Base-by-base conservation (phyloP, 768 basidiomycete species). In the Tylopilus vinaceipallidus region DNA sequence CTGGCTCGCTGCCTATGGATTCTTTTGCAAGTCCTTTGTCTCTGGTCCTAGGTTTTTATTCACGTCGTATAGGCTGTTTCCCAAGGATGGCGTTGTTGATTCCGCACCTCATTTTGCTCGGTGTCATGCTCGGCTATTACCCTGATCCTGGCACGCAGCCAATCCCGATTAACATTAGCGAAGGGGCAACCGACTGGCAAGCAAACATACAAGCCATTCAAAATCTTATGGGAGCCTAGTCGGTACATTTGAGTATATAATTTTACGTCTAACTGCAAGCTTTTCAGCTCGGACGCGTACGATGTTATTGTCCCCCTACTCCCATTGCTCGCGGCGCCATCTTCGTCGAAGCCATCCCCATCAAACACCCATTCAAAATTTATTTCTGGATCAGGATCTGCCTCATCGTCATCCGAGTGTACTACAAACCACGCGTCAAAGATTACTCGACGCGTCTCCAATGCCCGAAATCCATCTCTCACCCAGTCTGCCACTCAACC, bases 201-300 rank as follows among this genome's bases (percentile, higher is more conserved):
- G 86, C 88, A 14, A 95, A 94, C 54, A 71, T 95, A 3, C 91
- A 94, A 68, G 91, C 78, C 1, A 88, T 95, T 24, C 93, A 95
- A 63, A 95, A 95, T 56, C 78, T 95, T 26, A 94, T 95, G 91
- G 91, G 91, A 6, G 70, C 78, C 7, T 71, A 84, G 88, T 92
- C 68, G 55, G 88, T 58, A 19, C n/a, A 11, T 13, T 23, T 10
- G 2, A 29, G 10, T 6, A 3, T 4, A 6, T 26, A 2, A 16
- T 24, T 19, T 1, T 2, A 8, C 7, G 14, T 27, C 33, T 42
- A 11, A 51, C 36, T 4, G 13, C 26, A 36, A 55, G 12, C 19
- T 20, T 14, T 35, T 10, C 50, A 90, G 88, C 3, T 78, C 86
- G 8, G 90, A 91, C 56, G 58, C 68, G 0, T 73, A 86, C 44